Base-by-base conservation (phyloP, 306 rosid genomes). In the Casuarina cunninghamiana region DNA sequence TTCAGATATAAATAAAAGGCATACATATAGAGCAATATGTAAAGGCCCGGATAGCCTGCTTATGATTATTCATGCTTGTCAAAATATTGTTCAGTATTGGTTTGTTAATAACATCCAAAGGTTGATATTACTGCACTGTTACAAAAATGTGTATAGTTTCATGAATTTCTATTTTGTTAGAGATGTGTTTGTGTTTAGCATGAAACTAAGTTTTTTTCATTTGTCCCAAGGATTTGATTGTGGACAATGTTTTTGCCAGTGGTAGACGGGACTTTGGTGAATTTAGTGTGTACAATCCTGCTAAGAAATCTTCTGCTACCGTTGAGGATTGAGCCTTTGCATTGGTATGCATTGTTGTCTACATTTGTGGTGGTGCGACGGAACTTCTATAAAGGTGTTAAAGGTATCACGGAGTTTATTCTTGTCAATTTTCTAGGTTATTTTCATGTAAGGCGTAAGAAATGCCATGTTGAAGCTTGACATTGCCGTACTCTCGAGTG, bases 211-310 rank as follows among this genome's bases (percentile, higher is more conserved):
- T 58, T 76, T 76, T 46, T 78, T 81, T 72, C 69, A 68, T 86
- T 80, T 83, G 58, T 87, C 79, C 17, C 79, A 84, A 87, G 91
- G 93, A 81, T 82, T 83, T 92, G 91, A 92, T 79, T 71, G 61
- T 72, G 89, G 83, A 83, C 86, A 80, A 84, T 88, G 80, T 86
- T 79, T 83, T 81, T 86, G 84, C 82, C 96, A 91, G 97, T 85
- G 99, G 97, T 82, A 82, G 90, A 75, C 89, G 99, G 80, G 97
- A 90, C 82, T 93, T 89, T 2, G 99, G 99, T 4, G 91, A 93
- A 41, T 92, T 84, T 26, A 26, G 32, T 37, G 93, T 93, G 50
- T 91, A 91, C 89, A 92, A 87, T 73, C 91, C 90, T 73, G 78
- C 55, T n/a, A 86, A 83, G 67, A 81, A 82, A 77, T 78, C 43